Evolutionary conservation across 495 filamentous ascomycete genomes (phyloP).

Genomic region (Hypoxylon trugodes): DNA sequence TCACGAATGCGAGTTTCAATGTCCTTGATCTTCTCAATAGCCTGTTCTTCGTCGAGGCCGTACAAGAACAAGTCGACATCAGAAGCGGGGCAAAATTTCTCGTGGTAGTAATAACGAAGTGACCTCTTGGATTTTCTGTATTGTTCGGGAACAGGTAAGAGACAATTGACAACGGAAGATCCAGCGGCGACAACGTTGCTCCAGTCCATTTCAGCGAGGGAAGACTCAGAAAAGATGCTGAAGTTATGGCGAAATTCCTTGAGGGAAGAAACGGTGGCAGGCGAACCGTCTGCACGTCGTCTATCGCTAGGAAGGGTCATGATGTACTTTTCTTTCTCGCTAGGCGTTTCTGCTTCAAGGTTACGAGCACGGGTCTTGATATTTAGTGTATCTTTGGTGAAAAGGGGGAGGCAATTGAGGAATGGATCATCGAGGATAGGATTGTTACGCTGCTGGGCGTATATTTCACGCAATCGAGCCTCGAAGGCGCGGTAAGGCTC

Average conservation of each 20-base stretch:
- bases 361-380: conserved; percentile 71
- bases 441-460: conserved; percentile 73
- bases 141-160: conserved; percentile 74
- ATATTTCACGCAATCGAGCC: conserved; percentile 70
- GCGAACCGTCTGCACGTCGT: conserved; percentile 66
- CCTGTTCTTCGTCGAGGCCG: conserved; percentile 75
- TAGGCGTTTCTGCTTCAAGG: conserved; percentile 63
- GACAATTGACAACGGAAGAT: conserved; percentile 75
- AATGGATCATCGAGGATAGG: conserved; percentile 64
- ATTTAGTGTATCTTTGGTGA: conserved; percentile 61
- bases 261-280: conserved; percentile 69
- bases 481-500: conserved; percentile 76
- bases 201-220: conserved; percentile 73
- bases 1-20: conserved; percentile 76
- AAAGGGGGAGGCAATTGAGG: conserved; percentile 76
- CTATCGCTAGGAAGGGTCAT: conserved; percentile 68
- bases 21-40: conserved; percentile 80
- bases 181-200: conserved; percentile 80
- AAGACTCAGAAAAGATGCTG: conserved; percentile 76
- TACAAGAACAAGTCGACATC: conserved; percentile 89
- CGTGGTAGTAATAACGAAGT: conserved; percentile 78
- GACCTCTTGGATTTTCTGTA: conserved; percentile 69
- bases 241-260: conserved; percentile 80
- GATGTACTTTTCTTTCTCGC: conserved; percentile 72
- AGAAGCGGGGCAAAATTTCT: conserved; percentile 79